Evolutionary conservation across 306 rosid genomes (phyloP).

Genomic region (Malus sylvestris): DNA sequence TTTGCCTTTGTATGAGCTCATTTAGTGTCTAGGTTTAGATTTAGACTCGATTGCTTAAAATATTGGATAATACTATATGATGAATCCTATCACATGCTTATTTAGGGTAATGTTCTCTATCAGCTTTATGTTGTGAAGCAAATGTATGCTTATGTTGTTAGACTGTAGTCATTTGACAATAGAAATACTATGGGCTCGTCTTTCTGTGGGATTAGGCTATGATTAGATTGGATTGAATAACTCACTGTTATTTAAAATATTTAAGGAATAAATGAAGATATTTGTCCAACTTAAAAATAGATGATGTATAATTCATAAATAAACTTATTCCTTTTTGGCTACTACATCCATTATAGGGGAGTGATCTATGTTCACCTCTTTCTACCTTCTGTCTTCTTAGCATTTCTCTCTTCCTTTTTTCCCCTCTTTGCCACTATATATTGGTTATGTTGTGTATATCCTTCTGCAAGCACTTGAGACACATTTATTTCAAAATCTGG

Average conservation of each 20-base stretch:
- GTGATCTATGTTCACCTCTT: no score
- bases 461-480: neutral
- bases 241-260: no score
- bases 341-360: no score
- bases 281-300: no score
- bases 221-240: no score
- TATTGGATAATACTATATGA: neutral
- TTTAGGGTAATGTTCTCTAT: neutral
- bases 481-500: neutral
- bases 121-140: neutral
- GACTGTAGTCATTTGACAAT: neutral
- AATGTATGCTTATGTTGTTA: neutral
- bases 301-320: no score
- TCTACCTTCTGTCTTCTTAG: no score
- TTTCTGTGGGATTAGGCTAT: no score
- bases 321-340: neutral
- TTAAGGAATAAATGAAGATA: no score
- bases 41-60: neutral
- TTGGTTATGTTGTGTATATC: neutral
- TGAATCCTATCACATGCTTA: neutral
- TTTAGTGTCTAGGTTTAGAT: neutral
- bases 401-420: no score
- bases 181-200: neutral
- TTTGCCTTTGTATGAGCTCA: neutral
- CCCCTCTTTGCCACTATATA: neutral